Base-by-base conservation (phyloP, 805 yeast species). In the Cephaloascus albidus region DNA sequence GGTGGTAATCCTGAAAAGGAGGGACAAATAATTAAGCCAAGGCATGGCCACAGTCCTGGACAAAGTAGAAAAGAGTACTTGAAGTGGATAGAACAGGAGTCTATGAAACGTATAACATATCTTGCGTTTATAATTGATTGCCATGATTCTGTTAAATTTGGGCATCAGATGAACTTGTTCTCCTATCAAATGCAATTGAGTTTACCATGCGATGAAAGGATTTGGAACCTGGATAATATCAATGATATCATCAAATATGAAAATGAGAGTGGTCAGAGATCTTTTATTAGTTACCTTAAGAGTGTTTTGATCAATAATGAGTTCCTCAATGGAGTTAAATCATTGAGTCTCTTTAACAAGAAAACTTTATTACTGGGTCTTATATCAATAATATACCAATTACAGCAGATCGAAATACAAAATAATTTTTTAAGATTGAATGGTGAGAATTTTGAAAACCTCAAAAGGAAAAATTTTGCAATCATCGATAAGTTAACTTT, bases 51-150 rank as follows among this genome's bases (percentile, higher is more conserved):
- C n/a, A n/a, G n/a, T n/a, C n/a, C n/a, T n/a, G n/a, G n/a, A n/a
- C n/a, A n/a, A n/a, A 12, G 12, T 23, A 6, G 28, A 12, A n/a
- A 31, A 15, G 18, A n/a, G 18, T 71, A 76, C 74, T 49, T 69
- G 58, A 66, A 72, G 46, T 86, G 95, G 95, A 80, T 86, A 12
- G 86, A 84, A 40, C 75, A 78, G 33, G 96, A 86, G 57, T 74
- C 80, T 37, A 66, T 84, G 68, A 86, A 86, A 53, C 60, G 96
- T 41, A 72, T 83, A 1, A 85, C 94, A 1, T 76, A 80, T 42
- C 76, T 84, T 77, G 87, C 94, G 12, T 87, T 86, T 54, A 82
- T 81, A 53, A 66, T 83, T 50, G 96, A 86, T 57, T 78, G 83
- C 2, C 71, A 81, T 2, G 94, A 87, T 61, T 83, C 87, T 31